Evolutionary conservation across 1,284 basidiomycete genomes (phyloP).

Genomic region (Microbotryum lychnidis-dioicae): DNA sequence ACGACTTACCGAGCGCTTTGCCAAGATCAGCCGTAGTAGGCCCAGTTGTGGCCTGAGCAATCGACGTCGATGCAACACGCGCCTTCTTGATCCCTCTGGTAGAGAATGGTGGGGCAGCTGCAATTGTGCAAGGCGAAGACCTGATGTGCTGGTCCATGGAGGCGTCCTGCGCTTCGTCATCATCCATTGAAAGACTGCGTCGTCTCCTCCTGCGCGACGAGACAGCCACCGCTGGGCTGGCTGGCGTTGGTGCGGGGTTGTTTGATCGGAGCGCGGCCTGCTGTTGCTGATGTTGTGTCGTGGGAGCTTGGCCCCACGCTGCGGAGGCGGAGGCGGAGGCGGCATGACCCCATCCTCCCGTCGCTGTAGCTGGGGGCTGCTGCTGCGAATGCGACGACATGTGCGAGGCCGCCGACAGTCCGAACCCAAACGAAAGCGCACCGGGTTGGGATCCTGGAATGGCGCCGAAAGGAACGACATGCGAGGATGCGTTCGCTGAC

Average conservation of each 20-base stretch:
- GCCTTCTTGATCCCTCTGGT: neutral
- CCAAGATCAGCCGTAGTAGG: constrained; percentile 14
- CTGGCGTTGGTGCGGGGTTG: no score
- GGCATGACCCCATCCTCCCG: neutral
- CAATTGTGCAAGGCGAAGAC: neutral
- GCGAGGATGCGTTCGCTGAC: neutral
- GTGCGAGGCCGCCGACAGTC: constrained; percentile 13
- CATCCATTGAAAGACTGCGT: neutral
- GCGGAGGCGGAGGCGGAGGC: no score
- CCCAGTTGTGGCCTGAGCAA: neutral
- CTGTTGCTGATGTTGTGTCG: neutral
- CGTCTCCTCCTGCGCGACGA: constrained; percentile 5
- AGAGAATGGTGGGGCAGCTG: neutral
- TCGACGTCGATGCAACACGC: neutral
- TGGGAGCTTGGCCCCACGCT: constrained; percentile 1
- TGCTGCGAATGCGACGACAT: constrained; percentile 5
- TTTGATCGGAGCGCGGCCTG: no score
- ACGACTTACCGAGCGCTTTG: constrained; percentile 25
- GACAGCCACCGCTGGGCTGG: no score
- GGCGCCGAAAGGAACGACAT: constrained; percentile 13
- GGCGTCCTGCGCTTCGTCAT: neutral
- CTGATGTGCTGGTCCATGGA: neutral
- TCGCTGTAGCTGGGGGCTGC: neutral
- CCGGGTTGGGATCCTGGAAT: constrained; percentile 18
- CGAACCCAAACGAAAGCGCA: constrained; percentile 16